These are phyloP conservation scores for Crithidia bombi DNA, from an alignment of 208 protist genomes.

Conservation along the genomic window DNA sequence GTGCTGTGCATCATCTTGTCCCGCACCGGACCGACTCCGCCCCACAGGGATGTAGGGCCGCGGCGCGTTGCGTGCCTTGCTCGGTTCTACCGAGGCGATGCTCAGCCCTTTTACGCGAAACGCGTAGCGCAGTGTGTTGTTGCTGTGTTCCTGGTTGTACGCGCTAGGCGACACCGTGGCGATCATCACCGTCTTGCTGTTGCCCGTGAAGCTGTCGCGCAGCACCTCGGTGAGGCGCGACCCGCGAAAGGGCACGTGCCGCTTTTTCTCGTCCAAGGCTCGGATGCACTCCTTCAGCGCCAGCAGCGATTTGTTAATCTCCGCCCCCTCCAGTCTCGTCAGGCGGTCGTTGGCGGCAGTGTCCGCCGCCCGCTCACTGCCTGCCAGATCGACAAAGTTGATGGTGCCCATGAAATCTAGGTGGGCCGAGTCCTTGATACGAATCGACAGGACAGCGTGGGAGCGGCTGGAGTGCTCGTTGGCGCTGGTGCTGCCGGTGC, in stretches of 20 bases:
- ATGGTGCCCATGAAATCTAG: slow-evolving; percentile 68
- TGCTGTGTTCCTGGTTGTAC: slow-evolving; percentile 92
- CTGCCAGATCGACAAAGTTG: slow-evolving; percentile 98
- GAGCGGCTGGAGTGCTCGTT: slow-evolving; percentile 91
- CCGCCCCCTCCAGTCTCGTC: slow-evolving; percentile 96
- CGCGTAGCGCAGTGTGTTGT: slow-evolving; percentile 99
- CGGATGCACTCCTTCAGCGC: slow-evolving; percentile 99
- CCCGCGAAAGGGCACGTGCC: slow-evolving; percentile 96
- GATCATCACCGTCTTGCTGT: slow-evolving; percentile 96
- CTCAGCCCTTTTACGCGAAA: slow-evolving; percentile 90
- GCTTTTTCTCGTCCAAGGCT: slow-evolving; percentile 92
- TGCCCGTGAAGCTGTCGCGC: slow-evolving; percentile 96
- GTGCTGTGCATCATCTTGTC: not conserved
- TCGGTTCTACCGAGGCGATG: slow-evolving; percentile 54
- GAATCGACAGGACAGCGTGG: slow-evolving; percentile 86
- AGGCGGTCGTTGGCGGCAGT: slow-evolving; percentile 87
- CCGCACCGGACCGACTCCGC: not conserved
- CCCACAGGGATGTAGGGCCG: slow-evolving; percentile 31
- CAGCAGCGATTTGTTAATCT: slow-evolving; percentile 99
- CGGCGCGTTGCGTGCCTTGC: slow-evolving; percentile 71
- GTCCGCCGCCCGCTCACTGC: slow-evolving; percentile 96
- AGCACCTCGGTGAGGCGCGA: slow-evolving; percentile 97
- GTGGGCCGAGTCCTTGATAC: slow-evolving; percentile 42
- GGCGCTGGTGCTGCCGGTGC: slow-evolving; percentile 87
- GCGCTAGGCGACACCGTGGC: slow-evolving; percentile 92